Conservation (phyloP, 2,329 filamentous ascomycete species). For the Penicillium sp. region DNA sequence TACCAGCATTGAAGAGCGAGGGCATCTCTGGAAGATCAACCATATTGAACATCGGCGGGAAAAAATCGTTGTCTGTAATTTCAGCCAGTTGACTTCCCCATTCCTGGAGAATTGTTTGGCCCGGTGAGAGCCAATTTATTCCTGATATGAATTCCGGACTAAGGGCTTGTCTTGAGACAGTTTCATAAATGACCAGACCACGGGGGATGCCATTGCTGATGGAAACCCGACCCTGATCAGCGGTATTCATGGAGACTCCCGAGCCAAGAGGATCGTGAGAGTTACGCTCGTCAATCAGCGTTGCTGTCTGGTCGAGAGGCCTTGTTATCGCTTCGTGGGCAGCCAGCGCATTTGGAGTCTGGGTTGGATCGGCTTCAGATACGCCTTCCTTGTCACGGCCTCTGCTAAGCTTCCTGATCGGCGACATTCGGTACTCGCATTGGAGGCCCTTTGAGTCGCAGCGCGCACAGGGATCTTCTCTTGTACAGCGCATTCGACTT, state of each 20-base stretch:
- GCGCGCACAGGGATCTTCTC: background rate
- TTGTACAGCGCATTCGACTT: slow-evolving; percentile 1
- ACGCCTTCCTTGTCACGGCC: background rate
- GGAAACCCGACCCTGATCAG: background rate
- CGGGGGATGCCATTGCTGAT: background rate
- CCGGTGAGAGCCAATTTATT: background rate
- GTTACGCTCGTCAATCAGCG: background rate
- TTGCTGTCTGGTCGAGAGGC: background rate
- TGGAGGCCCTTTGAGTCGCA: background rate
- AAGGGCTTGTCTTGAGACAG: background rate
- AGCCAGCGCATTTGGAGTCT: background rate
- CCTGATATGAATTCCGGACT: background rate
- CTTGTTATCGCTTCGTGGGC: background rate
- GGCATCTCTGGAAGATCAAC: background rate
- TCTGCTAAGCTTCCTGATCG: background rate
- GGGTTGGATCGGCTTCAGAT: background rate
- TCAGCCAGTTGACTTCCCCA: slow-evolving; percentile 1
- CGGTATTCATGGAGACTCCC: background rate
- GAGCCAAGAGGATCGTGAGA: background rate
- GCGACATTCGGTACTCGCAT: background rate
- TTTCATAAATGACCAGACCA: background rate
- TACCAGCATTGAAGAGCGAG: background rate
- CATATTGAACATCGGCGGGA: background rate
- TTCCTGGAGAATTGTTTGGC: background rate
- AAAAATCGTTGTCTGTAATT: background rate